Base-by-base conservation (phyloP, 495 filamentous ascomycete species). In the Penicillium paradoxum region DNA sequence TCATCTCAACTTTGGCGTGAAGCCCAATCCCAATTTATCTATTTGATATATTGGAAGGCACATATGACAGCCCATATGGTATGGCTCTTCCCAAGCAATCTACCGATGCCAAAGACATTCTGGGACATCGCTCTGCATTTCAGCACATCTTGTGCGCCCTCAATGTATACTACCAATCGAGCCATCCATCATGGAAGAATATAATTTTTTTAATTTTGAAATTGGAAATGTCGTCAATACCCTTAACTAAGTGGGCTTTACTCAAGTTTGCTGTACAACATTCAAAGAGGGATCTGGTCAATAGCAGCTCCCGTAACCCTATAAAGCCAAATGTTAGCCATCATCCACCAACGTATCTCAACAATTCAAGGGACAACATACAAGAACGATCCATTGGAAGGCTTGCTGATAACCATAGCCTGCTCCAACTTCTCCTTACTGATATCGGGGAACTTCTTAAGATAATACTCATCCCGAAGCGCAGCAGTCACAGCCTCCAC, bases 371-470 rank as follows among this genome's bases (percentile, higher is more conserved):
- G 33, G 21, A 27, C 14, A 49, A 66, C 73, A 42, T 72, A 77
- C 74, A 77, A 55, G 47, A 75, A 77, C 11, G 74, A 74, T 18
- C 74, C 74, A 41, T 75, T 75, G 10, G 74, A 75, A 7, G 93
- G 93, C 73, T 88, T 87, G 67, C 86, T 93, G 18, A 93, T 91
- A 41, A 97, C 89, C 55, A 98, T 86, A 1, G 91, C 91, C 45
- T 83, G 81, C 22, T 82, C 74, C 59, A 88, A 74, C 71, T 88
- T 86, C 73, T 90, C 88, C 42, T 80, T 79, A 2, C 67, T 84
- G 48, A 97, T 79, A 54, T 80, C 79, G 4, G 84, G 79, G 65
- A 87, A 83, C 67, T 85, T 83, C 59, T 80, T 81, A 46, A 68
- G 64, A 67, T 97, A 98, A 64, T 97, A 98, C 66, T 88, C 80